Base-by-base conservation (phyloP, 208 protist species). In the Crithidia fasciculata region DNA sequence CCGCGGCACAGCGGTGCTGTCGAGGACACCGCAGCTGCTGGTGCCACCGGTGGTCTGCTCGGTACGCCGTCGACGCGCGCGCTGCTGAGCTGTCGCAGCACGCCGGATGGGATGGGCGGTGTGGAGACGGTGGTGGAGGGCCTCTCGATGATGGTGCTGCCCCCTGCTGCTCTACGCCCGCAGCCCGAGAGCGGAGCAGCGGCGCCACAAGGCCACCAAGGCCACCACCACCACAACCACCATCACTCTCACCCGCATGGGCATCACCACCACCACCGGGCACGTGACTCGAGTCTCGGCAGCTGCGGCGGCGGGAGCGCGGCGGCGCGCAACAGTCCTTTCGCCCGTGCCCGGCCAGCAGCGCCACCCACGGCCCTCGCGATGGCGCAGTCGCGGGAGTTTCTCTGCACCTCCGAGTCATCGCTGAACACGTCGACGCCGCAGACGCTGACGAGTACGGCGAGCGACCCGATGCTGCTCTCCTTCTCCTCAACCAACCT, bases 401-500 rank as follows among this genome's bases (percentile, higher is more conserved):
- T 70, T 19, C 54, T 70, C 8, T 72, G 39, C 56, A 55, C 57
- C 10, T 66, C 57, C 8, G 58, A 12, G 5, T 60, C 57, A 47
- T 78, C 72, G n/a, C 45, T 54, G 3, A 52, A 45, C 57, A 55
- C 56, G 16, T 71, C 72, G 4, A 61, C 67, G 2, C 39, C 43
- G 39, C 54, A 54, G 18, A 67, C 57, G 5, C 56, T 65, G 8
- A 78, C 65, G 10, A 67, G 72, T 19, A 56, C 45, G 13, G 40
- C 37, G 56, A 67, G 72, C 50, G 59, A 68, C 16, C 57, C 56
- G 57, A 53, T 61, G 55, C 18, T 62, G 40, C 40, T 60, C 4
- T 66, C 47, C 39, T 64, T 71, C 63, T 71, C 72, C 40, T 52
- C 72, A 0, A 65, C 62, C 8, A 71, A 78, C 50, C 63, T 78